Conservation (phyloP, 2,329 filamentous ascomycete species). For the Claviceps digitariae region DNA sequence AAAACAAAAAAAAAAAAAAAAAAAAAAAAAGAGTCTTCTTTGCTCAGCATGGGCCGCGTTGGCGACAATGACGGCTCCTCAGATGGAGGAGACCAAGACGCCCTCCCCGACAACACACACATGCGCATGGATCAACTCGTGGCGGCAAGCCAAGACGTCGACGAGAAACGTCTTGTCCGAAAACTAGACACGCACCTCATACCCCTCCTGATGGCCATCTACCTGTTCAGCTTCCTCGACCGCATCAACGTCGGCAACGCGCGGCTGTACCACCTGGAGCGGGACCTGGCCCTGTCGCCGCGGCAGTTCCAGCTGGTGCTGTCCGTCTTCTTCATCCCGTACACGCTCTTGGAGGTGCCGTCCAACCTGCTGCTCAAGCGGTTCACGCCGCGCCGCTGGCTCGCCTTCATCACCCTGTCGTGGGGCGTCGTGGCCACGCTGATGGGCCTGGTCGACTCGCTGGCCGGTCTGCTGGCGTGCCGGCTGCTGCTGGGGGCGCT, state of each 20-base stretch:
- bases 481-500: conserved; percentile 55
- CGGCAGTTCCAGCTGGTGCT: conserved; percentile 57
- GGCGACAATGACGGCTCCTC: no score
- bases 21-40: no score
- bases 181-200: conserved; percentile 53
- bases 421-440: conserved; percentile 60
- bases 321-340: conserved; percentile 56
- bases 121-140: no score
- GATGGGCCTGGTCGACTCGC: conserved; percentile 54
- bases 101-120: background rate
- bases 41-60: no score
- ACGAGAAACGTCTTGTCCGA: conserved; percentile 30
- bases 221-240: conserved; percentile 65
- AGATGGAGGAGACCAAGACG: no score
- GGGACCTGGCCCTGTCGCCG: conserved; percentile 44
- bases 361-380: conserved; percentile 52
- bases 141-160: no score
- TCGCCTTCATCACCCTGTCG: conserved; percentile 47
- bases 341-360: conserved; percentile 47
- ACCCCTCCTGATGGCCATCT: conserved; percentile 54
- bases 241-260: conserved; percentile 64
- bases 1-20: no score
- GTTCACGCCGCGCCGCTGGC: conserved; percentile 47
- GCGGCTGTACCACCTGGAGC: conserved; percentile 49
- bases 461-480: conserved; percentile 51